Conservation (phyloP, 768 basidiomycete genomes). For the Psilocybe subaeruginosa region DNA sequence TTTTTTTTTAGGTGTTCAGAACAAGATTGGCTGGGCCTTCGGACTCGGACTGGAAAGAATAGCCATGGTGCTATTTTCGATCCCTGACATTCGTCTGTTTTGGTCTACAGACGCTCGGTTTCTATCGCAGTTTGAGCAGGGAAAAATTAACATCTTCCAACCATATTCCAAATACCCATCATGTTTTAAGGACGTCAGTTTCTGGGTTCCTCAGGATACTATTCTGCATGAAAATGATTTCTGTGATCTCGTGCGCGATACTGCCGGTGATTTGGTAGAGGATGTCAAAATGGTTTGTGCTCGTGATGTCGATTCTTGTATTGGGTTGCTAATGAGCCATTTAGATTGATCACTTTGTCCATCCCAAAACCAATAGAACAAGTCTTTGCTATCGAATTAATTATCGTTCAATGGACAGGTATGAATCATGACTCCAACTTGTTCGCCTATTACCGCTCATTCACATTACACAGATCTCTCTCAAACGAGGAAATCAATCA, state of each 20-base stretch:
- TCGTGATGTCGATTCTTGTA: conserved; percentile 2
- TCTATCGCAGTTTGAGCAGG: conserved; percentile 80
- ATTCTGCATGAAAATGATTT: conserved; percentile 93
- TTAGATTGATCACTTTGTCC: conserved; percentile 89
- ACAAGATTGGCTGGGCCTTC: conserved; percentile 97
- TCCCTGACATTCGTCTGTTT: conserved; percentile 97
- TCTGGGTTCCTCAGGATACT: conserved; percentile 74
- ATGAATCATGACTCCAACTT: conserved; percentile 14
- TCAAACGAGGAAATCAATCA: conserved; percentile 88
- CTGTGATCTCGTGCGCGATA: conserved; percentile 91
- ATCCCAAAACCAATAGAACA: conserved; percentile 81
- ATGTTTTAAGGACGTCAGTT: conserved; percentile 93
- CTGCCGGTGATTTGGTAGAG: conserved; percentile 91
- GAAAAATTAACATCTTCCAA: conserved; percentile 80
- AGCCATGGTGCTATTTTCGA: conserved; percentile 95
- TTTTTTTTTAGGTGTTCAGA: conserved; percentile 56
- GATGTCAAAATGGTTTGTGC: conserved; percentile 80
- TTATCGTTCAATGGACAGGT: conserved; percentile 98
- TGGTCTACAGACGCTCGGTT: conserved; percentile 93
- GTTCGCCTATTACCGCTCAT: not conserved
- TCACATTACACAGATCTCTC: conserved; percentile 59
- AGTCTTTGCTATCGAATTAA: conserved; percentile 91
- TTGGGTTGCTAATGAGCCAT: conserved; percentile 14
- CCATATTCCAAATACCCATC: conserved; percentile 93
- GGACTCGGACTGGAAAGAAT: conserved; percentile 97